A percentile compares a stretch with the other conserved stretches of the same genome.
Evolutionary conservation across 1,284 basidiomycete genomes (phyloP).

Genomic region (Tranzscheliella williamsii): DNA sequence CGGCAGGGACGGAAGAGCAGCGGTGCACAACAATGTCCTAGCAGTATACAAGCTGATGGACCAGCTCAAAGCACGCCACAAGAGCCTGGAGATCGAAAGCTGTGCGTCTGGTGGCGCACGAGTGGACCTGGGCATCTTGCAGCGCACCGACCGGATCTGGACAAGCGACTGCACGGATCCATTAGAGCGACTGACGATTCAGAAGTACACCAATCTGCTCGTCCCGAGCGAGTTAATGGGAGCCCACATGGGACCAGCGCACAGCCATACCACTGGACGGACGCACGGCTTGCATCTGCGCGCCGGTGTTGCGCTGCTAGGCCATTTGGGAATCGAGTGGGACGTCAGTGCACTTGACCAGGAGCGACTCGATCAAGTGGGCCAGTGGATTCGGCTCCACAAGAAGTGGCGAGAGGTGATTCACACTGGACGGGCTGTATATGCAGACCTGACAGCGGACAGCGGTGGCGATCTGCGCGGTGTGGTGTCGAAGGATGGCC

Average conservation of each 20-base stretch:
- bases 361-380: not conserved
- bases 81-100: conserved; percentile 7
- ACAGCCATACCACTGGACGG: conserved; percentile 1
- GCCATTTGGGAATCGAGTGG: conserved; percentile 4
- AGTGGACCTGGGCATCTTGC: conserved; percentile 6
- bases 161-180: conserved; percentile 5
- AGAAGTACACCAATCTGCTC: not conserved
- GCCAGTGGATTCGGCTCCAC: conserved; percentile 3
- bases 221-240: not conserved
- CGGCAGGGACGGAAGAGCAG: not conserved
- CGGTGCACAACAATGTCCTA: conserved; percentile 1
- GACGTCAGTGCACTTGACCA: not conserved
- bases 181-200: conserved; percentile 1
- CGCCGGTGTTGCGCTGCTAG: not conserved
- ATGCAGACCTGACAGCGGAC: not conserved
- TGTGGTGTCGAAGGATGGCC: not conserved
- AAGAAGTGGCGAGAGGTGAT: conserved; percentile 6
- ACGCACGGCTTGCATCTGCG: not conserved
- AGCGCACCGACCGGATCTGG: conserved; percentile 5
- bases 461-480: conserved; percentile 1
- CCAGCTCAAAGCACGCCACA: conserved; percentile 1
- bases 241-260: not conserved
- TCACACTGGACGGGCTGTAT: conserved; percentile 1
- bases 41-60: conserved; percentile 4
- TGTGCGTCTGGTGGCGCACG: conserved; percentile 7